Conservation (phyloP, 129 eudicot species). For the Escallonia rubra region DNA sequence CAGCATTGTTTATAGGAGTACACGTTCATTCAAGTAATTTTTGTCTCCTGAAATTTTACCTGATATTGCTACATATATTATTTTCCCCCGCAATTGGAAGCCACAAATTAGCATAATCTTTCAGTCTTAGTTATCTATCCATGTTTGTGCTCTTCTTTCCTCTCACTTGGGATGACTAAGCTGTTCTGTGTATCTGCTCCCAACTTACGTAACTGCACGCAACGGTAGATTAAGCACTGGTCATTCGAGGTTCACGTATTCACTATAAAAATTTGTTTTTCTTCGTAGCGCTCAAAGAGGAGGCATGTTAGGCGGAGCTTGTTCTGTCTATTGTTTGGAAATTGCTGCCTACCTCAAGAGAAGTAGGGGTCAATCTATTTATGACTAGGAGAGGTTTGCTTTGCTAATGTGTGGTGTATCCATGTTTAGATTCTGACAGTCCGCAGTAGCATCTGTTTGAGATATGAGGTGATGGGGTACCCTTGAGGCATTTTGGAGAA, state of each 20-base stretch:
- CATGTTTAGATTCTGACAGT: neutral
- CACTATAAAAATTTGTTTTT: slow-evolving; percentile 35
- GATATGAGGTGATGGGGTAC: slow-evolving; percentile 3
- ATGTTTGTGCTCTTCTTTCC: neutral
- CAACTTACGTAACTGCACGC: too few relatives aligned
- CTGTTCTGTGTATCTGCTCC: neutral
- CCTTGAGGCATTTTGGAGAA: slow-evolving; percentile 8
- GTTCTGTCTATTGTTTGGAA: slow-evolving; percentile 59
- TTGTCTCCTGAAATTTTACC: neutral
- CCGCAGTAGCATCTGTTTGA: neutral
- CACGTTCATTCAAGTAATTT: too few relatives aligned
- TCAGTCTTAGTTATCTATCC: neutral
- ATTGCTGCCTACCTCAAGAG: slow-evolving; percentile 87
- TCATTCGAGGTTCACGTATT: slow-evolving; percentile 18
- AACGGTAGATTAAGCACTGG: neutral
- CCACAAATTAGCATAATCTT: neutral
- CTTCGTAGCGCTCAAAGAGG: slow-evolving; percentile 57
- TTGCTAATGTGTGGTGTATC: slow-evolving; percentile 7
- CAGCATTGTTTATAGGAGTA: too few relatives aligned
- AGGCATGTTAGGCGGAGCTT: slow-evolving; percentile 61
- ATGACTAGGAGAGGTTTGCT: slow-evolving; percentile 22
- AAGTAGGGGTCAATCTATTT: slow-evolving; percentile 48
- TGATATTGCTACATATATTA: neutral
- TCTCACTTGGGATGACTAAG: neutral
- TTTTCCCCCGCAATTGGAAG: neutral